Base-by-base conservation (phyloP, 2,329 filamentous ascomycete genomes). In the Fusarium dlaminii region DNA sequence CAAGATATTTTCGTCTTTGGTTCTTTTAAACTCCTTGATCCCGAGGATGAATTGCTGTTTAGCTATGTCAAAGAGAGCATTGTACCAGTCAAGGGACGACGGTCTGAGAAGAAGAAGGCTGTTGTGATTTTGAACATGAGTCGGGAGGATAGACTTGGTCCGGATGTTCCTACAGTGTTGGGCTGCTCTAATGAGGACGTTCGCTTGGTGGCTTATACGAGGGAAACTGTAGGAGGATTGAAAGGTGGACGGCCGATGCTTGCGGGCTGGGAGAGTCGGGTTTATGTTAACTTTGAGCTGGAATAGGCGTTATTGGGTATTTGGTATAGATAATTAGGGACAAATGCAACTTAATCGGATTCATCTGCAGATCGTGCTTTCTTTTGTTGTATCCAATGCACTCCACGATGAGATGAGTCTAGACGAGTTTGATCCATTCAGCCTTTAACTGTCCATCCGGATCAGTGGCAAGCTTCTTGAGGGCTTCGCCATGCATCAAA, bases 1-100 rank as follows among this genome's bases (percentile, higher is more conserved):
- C 85, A 84, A 18, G 87, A 92, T 46, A 72, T 92, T 1, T 90
- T 93, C 59, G 86, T 92, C 0, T 87, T 91, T 68, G 91, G 91
- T 0, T 82, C 85, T 1, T 93, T 93, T 70, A 84, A 86, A 56
- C 79, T 92, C 3, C 24, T 87, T 1, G 82, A 84, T 8, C 86
- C 88, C 1, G 80, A 83, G 0, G 83, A 89, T 8, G 86, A 89
- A 37, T 80, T 86, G 32, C 81, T 90, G 0, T 92, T 93, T 75
- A 85, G 87, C 0, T 90, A 92, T 54, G 80, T 87, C 5, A 88
- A 85, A 54, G 79, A 82, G 57, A 81, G 79, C 8, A 43, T 60
- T 6, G 43, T 52, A 2, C 66, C 69, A 5, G 30, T 75, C 15
- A 69, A 66, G 15, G 78, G 68, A 0, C 32, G 54, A 11, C 13